Evolutionary conservation across 345 rosid genomes (phyloP).

Genomic region (Aurinia saxatilis): DNA sequence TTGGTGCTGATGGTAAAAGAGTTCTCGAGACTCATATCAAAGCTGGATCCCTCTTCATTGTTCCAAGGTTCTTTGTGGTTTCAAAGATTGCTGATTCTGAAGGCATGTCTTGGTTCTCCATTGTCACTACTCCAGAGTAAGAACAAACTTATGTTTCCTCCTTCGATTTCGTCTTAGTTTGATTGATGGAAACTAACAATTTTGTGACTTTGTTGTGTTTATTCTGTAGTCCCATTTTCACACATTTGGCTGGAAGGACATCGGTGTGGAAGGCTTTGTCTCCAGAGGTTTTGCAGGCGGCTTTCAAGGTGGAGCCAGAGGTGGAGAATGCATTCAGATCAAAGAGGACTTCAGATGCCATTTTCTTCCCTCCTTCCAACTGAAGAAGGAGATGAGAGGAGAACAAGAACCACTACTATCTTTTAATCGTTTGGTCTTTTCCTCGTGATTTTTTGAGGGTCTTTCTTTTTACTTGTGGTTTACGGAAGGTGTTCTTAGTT

Average conservation of each 20-base stretch:
- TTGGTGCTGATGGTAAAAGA: slow-evolving; percentile 65
- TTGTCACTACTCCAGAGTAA: slow-evolving; percentile 85
- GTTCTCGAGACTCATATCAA: slow-evolving; percentile 63
- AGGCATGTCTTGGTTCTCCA: slow-evolving; percentile 82
- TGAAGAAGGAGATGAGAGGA: slow-evolving; percentile 10
- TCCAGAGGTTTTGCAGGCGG: slow-evolving; percentile 67
- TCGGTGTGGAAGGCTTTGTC: slow-evolving; percentile 76
- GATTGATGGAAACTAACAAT: not conserved
- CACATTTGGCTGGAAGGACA: slow-evolving; percentile 83
- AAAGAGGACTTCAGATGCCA: slow-evolving; percentile 57
- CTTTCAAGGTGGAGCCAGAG: slow-evolving; percentile 57
- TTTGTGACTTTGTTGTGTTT: not conserved
- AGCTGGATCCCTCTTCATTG: slow-evolving; percentile 69
- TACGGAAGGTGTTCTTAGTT: not conserved
- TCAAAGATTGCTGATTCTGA: slow-evolving; percentile 80
- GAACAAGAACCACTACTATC: slow-evolving; percentile 9
- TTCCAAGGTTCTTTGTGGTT: slow-evolving; percentile 78
- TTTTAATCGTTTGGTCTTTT: not conserved
- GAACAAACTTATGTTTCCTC: not conserved
- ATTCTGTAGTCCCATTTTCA: slow-evolving; percentile 86
- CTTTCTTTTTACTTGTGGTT: not conserved
- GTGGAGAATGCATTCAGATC: slow-evolving; percentile 57
- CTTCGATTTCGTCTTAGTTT: not conserved
- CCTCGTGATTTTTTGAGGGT: not conserved
- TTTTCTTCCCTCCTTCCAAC: slow-evolving; percentile 81